Evolutionary conservation across 108 stramenopile species (phyloP).

Genomic region (Epithemia pelagica): DNA sequence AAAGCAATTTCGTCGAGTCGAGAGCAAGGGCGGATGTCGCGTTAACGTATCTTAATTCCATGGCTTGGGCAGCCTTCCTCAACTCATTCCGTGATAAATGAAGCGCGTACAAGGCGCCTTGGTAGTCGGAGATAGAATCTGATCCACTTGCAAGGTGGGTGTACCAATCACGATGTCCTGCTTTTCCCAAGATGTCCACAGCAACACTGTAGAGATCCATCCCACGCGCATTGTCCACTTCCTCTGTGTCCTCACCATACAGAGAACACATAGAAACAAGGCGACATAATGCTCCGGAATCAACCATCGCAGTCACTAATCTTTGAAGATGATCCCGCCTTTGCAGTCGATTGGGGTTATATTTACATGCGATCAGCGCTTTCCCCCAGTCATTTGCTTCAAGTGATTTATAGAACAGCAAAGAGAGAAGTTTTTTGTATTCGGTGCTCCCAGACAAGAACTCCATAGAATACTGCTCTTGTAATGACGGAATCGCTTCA

Average conservation of each 20-base stretch:
- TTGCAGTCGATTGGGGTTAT: conserved; percentile 34
- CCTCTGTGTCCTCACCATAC: conserved; percentile 18
- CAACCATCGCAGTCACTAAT: conserved; percentile 72
- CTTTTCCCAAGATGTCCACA: conserved; percentile 38
- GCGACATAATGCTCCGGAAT: conserved; percentile 51
- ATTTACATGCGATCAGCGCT: conserved; percentile 50
- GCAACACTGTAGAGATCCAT: conserved; percentile 67
- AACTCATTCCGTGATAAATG: conserved; percentile 71
- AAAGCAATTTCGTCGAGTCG: neutral
- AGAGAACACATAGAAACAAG: conserved; percentile 49
- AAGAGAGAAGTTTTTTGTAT: neutral
- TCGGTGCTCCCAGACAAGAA: neutral
- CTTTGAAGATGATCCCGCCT: conserved; percentile 34
- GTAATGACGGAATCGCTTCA: conserved; percentile 22
- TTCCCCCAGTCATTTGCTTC: conserved; percentile 42
- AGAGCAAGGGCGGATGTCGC: conserved; percentile 22
- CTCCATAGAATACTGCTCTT: neutral
- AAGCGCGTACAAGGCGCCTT: conserved; percentile 67
- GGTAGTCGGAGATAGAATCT: conserved; percentile 45
- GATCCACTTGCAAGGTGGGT: conserved; percentile 20
- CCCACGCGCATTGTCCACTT: conserved; percentile 6
- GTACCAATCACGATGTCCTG: conserved; percentile 24
- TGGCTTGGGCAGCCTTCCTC: conserved; percentile 66
- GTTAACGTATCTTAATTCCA: conserved; percentile 48
- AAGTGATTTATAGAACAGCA: neutral